Conservation (phyloP, 1,139 yeast species). For the Geotrichum histeridarum region DNA sequence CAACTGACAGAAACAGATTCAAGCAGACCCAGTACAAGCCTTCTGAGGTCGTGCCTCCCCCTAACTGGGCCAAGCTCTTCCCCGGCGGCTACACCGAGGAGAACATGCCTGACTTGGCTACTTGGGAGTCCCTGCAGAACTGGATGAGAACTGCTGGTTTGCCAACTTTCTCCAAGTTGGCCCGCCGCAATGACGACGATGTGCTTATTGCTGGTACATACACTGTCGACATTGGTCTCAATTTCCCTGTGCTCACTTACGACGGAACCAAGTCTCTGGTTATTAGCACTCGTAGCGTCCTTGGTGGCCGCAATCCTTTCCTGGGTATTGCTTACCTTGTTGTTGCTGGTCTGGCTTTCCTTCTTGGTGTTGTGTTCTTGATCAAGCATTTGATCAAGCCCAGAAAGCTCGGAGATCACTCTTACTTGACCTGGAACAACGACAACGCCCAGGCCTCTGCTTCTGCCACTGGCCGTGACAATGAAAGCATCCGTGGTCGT, state of each 20-base stretch:
- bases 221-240: conserved; percentile 66
- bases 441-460: conserved; percentile 23
- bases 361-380: conserved; percentile 55
- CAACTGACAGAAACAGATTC: conserved; percentile 70
- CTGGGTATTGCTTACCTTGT: conserved; percentile 86
- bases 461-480: conserved; percentile 17
- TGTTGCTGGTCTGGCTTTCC: conserved; percentile 82
- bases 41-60: conserved; percentile 85
- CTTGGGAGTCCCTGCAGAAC: conserved; percentile 83
- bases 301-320: conserved; percentile 87
- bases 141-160: conserved; percentile 97
- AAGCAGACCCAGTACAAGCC: conserved; percentile 70
- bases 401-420: conserved; percentile 68
- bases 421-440: conserved; percentile 68
- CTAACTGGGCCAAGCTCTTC: conserved; percentile 77
- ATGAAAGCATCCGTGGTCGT: conserved; percentile 14
- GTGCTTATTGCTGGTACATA: conserved; percentile 62
- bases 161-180: conserved; percentile 77
- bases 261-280: conserved; percentile 79
- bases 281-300: conserved; percentile 74
- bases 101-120: conserved; percentile 74
- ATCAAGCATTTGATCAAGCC: conserved; percentile 61
- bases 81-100: conserved; percentile 89
- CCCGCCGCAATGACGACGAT: conserved; percentile 69
- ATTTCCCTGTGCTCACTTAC: conserved; percentile 81